Evolutionary conservation across 106 monocot genomes (phyloP), one percentile per base, ranked within the genome.

Genomic region (Narthecium ossifragum): DNA sequence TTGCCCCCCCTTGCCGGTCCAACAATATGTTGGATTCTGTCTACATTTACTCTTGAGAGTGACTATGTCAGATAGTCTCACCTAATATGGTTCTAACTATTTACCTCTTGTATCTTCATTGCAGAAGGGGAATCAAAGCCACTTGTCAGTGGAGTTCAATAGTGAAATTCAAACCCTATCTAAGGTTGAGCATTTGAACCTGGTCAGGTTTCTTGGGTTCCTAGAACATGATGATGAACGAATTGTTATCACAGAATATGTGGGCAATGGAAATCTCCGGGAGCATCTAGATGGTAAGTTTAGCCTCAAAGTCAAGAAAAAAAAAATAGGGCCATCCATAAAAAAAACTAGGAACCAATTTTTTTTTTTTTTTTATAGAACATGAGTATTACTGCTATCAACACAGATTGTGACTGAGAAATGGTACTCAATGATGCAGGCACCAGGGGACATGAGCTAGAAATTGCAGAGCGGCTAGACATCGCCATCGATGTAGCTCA

Each of bases 401-500:
- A 8, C 41, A 43, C n/a, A n/a, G n/a, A n/a, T n/a, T n/a, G n/a
- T n/a, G n/a, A n/a, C n/a, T n/a, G n/a, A n/a, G n/a, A 43, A 43
- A 43, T 43, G 49, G 4, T 49, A n/a, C 55, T 34, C 22, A 39
- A 31, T 29, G 21, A 57, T 66, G 72, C 73, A 85, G 85, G 85
- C 12, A 18, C 59, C 46, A 71, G 60, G 21, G 80, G 73, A 53
- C 27, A 59, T 41, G 60, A 25, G 30, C 52, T 80, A 30, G 85
- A 77, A 24, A 31, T 85, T 27, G 59, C 53, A 40, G 62, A 76
- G 2, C 61, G 85, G 59, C 65, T 85, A 31, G 73, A 85, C 52
- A 74, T 85, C 38, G 85, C 77, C 31, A 80, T 74, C 43, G 85
- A 80, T 60, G 62, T 80, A 46, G 80, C 77, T 60, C 85, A 85